These are phyloP conservation scores for Raddia distichophylla DNA, from an alignment of 176 grass and related monocot species.

Conservation along the genomic window DNA sequence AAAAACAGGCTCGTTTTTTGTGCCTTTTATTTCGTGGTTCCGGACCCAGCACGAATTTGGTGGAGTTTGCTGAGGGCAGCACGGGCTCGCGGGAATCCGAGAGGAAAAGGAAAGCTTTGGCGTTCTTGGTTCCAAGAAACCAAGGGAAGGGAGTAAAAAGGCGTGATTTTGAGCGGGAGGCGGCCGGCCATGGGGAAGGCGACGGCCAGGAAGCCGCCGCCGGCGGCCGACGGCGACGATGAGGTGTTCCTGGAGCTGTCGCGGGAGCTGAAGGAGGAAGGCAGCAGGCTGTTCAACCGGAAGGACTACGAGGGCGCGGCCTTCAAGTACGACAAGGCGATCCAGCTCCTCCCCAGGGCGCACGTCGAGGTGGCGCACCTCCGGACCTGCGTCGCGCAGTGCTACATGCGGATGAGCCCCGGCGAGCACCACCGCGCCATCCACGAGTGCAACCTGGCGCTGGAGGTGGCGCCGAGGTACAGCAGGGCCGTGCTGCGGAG, in stretches of 20 bases:
- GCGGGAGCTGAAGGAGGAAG: constrained; percentile 59
- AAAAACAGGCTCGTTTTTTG: neutral
- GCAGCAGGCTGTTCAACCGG: constrained; percentile 60
- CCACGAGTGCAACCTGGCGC: constrained; percentile 63
- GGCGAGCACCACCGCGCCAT: constrained; percentile 58
- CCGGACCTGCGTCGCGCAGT: constrained; percentile 61
- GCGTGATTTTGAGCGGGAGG: neutral
- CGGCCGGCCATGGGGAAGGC: constrained; percentile 53
- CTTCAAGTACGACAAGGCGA: constrained; percentile 68
- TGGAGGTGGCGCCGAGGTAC: constrained; percentile 62
- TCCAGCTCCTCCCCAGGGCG: constrained; percentile 52
- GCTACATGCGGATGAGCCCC: constrained; percentile 71
- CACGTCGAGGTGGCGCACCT: constrained; percentile 53
- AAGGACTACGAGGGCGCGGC: constrained; percentile 62
- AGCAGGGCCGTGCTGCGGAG: constrained; percentile 66
- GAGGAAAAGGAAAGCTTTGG: neutral
- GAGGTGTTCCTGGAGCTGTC: constrained; percentile 61
- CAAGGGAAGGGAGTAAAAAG: neutral
- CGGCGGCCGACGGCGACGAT: constrained; percentile 44
- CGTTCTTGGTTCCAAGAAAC: neutral
- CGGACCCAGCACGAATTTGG: neutral
- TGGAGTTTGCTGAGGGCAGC: neutral
- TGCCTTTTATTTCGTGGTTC: neutral
- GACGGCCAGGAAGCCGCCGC: constrained; percentile 37
- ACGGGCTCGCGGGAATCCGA: too few species aligned